Evolutionary conservation across 73 alveolate species (phyloP), one percentile per base, ranked within the genome.

Genomic region (Paramecium octaurelia): DNA sequence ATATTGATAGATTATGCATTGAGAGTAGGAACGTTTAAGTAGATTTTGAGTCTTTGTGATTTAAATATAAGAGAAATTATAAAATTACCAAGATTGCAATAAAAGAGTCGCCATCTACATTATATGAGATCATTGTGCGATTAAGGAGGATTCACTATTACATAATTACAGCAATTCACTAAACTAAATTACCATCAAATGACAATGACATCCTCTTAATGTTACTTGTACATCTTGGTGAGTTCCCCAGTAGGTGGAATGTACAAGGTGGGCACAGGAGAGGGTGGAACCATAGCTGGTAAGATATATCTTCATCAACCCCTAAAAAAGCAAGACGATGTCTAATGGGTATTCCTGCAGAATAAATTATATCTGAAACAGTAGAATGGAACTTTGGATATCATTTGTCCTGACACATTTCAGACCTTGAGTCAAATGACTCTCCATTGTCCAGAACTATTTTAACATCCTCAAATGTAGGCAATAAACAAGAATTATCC

Each of bases 231-330:
- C 86, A 83, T 96, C 1, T 73, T 68, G 43, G 92, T 96, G 27
- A 86, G 97, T 88, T 71, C 97, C 12, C 93, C 95, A 29, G 93
- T 96, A 68, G 98, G 97, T 6, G 96, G 96, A 34, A 96, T 95
- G 96, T 96, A 85, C 57, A 97, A 96, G 85, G 86, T 97, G 14
- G 99, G 99, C 3, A 96, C 99, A 18, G 99, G 99, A 8, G 97
- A 96, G 60, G 58, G 92, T 23, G 89, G 92, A 14, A 94, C 99
- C 4, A 27, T 95, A 20, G 95, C 97, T 23, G 99, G 99, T 36
- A 94, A 95, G 58, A 97, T 97, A 58, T 97, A 97, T 60, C 92
- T 93, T n/a, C 92, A 86, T 35, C 57, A 71, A 23, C 86, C 92
- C 10, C 80, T 94, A n/a, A 98, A 96, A 8, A 88, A 93, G 58